Evolutionary conservation across 257 asterid species (phyloP), one percentile per base, ranked within the genome.

Genomic region (Paraleonurus japonicus): DNA sequence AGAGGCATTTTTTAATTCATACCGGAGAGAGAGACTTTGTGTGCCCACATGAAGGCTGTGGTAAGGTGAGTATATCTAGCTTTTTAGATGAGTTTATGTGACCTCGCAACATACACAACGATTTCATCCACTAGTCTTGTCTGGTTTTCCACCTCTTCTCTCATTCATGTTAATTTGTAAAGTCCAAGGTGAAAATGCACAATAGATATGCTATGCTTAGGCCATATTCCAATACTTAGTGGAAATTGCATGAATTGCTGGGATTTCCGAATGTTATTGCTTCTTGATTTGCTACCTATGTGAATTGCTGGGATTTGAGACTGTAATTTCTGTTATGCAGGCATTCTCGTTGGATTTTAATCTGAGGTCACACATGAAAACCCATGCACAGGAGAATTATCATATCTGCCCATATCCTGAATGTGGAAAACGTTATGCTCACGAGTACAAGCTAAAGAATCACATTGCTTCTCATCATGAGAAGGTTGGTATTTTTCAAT

Each of bases 1-100:
- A 92, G 88, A 82, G 99, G 66, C 99, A 95, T 82, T 92, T 87
- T 76, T 89, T 95, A 75, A 95, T 87, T 78, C 99, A 95, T 81
- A 95, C 99, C 2, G 99, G 99, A 68, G 98, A 88, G 83, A 80
- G 99, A 77, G 96, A 89, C 79, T 95, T 80, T 73, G 87, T 92
- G n/a, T 95, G 99, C 75, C 98, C 99, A 7, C 91, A 92, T 76
- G 98, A 89, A 87, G 99, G 99, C 74, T 92, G 99, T 87, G 99
- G 99, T 51, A 95, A 95, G 98, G 99, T 95, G 82, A 85, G 83
- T 73, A 71, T 22, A 72, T 77, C 20, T 37, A 63, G 69, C 67
- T 71, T 61, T 45, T 39, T 43, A 51, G 20, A 58, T 35, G 67
- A 55, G 70, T 66, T 65, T n/a, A 13, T 53, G 9, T 33, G 72